Percentiles rank a stretch among this genome's conserved stretches.
Evolutionary conservation across 257 asterid genomes (phyloP).

Genomic region (Penstemon barbatus): DNA sequence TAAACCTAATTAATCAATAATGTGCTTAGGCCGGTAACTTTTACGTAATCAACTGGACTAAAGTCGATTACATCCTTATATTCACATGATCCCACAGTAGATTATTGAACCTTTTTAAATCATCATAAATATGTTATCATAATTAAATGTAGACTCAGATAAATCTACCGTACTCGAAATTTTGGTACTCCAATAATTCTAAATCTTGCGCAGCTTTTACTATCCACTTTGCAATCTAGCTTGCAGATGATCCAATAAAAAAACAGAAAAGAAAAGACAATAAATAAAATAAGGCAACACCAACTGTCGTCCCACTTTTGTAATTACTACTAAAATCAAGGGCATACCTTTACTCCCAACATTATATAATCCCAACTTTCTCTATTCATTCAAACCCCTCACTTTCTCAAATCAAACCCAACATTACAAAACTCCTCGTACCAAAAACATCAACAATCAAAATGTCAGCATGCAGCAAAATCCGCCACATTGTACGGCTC

Average conservation of each 20-base stretch:
- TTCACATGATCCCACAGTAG: too few relatives aligned
- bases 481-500: constrained; percentile 59
- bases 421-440: not conserved
- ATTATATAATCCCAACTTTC: constrained; percentile 34
- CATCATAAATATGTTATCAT: too few relatives aligned
- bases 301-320: constrained; percentile 5
- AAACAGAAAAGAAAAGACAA: not conserved
- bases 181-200: not conserved
- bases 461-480: constrained; percentile 64
- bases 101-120: too few relatives aligned
- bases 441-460: not conserved
- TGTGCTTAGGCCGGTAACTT: too few relatives aligned
- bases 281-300: not conserved
- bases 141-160: too few relatives aligned
- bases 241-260: not conserved
- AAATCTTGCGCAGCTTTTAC: not conserved
- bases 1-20: not conserved
- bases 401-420: too few relatives aligned
- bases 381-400: too few relatives aligned
- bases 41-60: too few relatives aligned
- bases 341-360: not conserved
- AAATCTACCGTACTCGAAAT: not conserved
- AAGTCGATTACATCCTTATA: too few relatives aligned
- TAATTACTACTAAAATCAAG: constrained; percentile 29
- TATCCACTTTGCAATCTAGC: not conserved